Base-by-base conservation (phyloP, 805 yeast genomes). In the Metschnikowia baotianmanensis region DNA sequence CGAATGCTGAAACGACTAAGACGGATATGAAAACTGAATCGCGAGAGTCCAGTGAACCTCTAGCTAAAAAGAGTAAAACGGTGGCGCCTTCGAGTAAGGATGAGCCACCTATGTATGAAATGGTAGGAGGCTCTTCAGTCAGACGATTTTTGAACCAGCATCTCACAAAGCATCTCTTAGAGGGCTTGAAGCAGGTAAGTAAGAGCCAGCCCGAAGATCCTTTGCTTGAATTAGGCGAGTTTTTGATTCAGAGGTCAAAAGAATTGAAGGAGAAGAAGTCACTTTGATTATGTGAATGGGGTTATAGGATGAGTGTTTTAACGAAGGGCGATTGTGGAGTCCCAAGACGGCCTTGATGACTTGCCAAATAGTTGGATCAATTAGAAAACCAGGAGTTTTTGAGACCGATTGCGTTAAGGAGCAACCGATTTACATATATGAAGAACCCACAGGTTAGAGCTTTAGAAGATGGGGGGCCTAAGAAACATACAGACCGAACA, bases 51-150 rank as follows among this genome's bases (percentile, higher is more conserved):
- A 34, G 38, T 26, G 43, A 39, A 13, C 43, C 43, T 6, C 43
- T 38, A 4, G 27, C 38, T 7, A 39, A 39, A 16, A 40, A 31
- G 18, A 21, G 25, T 19, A 40, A 31, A 26, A 30, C 26, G 3
- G 43, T 30, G 10, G n/a, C 31, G 17, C 20, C 29, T 12, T n/a
- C 24, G 6, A 7, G n/a, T 6, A 33, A 26, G n/a, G 18, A 22
- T 16, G 33, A 33, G 13, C 52, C 56, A 4, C 70, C 76, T 9
- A 58, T 72, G 11, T 71, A 77, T 26, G 77, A 76, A 43, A 66
- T 77, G 19, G 77, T 79, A 12, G 86, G 87, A 7, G 93, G 93
- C 1, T 83, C 89, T 2, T 78, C 85, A 1, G 72, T 82, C 2
- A 73, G 95, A 48, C 74, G 71, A 50, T 86, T 84, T 70, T 67